Evolutionary conservation across 2,329 filamentous ascomycete genomes (phyloP).

Genomic region (Arthrobotrys iridis): DNA sequence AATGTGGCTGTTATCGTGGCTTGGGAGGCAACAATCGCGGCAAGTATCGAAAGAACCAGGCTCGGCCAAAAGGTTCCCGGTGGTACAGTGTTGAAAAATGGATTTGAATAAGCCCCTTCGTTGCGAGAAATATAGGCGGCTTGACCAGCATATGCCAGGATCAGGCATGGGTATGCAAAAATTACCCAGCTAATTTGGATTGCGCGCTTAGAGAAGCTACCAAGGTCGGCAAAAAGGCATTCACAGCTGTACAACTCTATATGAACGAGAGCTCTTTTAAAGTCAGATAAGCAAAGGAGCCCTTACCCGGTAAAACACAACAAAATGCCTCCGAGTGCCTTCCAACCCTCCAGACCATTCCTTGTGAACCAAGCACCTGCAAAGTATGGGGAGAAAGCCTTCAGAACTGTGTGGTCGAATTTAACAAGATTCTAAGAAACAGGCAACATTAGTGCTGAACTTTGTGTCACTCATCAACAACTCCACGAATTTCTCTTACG

Average conservation of each 20-base stretch:
- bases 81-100: constrained; percentile 77
- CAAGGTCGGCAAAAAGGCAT: constrained; percentile 76
- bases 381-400: constrained; percentile 70
- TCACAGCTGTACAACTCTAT: too few species aligned
- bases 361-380: constrained; percentile 71
- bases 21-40: constrained; percentile 79
- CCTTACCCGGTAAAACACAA: constrained; percentile 73
- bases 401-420: constrained; percentile 67
- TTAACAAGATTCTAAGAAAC: constrained; percentile 64
- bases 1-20: constrained; percentile 82
- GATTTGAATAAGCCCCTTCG: constrained; percentile 73
- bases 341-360: constrained; percentile 71
- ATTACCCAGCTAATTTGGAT: constrained; percentile 78
- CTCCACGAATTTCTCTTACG: constrained; percentile 64
- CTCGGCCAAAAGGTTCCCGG: constrained; percentile 74
- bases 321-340: constrained; percentile 74
- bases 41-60: constrained; percentile 74
- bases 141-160: constrained; percentile 76
- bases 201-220: constrained; percentile 74
- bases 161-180: constrained; percentile 74
- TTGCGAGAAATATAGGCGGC: constrained; percentile 74
- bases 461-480: too few species aligned
- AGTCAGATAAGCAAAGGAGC: not conserved
- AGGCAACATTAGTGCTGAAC: too few species aligned
- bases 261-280: not conserved